Conservation (phyloP, 1,284 basidiomycete genomes). For the Ustilago tritici region DNA sequence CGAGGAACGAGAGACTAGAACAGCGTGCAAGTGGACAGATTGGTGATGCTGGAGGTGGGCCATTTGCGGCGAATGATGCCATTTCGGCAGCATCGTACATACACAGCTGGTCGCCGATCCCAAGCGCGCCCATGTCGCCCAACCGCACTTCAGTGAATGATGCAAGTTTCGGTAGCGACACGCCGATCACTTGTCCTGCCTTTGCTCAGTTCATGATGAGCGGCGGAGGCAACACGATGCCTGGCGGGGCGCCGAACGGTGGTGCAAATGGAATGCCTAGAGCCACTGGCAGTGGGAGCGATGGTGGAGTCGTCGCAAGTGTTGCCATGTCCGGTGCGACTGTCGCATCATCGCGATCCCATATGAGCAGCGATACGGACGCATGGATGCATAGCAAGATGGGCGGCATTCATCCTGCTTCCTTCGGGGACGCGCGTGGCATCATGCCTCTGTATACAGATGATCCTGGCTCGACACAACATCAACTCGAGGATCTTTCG, state of each 20-base stretch:
- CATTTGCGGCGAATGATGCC: slow-evolving; percentile 12
- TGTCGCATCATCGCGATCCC: slow-evolving; percentile 14
- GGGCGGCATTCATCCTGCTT: slow-evolving; percentile 28
- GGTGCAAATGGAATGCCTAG: slow-evolving; percentile 1
- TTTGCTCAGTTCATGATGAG: slow-evolving; percentile 45
- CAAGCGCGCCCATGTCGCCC: slow-evolving; percentile 50
- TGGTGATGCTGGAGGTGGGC: slow-evolving; percentile 20
- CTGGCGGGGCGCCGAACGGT: slow-evolving; percentile 8
- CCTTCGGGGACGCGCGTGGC: slow-evolving; percentile 47
- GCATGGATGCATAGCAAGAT: slow-evolving; percentile 9
- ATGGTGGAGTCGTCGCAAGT: background rate
- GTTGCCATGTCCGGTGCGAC: slow-evolving; percentile 5
- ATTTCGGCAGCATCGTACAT: slow-evolving; percentile 50
- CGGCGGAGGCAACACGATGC: slow-evolving; percentile 9
- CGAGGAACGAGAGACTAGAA: slow-evolving; percentile 22
- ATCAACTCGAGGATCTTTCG: slow-evolving; percentile 49
- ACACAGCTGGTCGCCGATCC: slow-evolving; percentile 50
- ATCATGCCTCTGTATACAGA: slow-evolving; percentile 47
- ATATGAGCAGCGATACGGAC: slow-evolving; percentile 3
- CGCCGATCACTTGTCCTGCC: slow-evolving; percentile 30
- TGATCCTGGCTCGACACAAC: slow-evolving; percentile 36
- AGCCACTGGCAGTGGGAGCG: background rate
- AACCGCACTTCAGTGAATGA: slow-evolving; percentile 43
- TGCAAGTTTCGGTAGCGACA: slow-evolving; percentile 22
- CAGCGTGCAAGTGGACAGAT: slow-evolving; percentile 22